Evolutionary conservation across 192 early-diverging fungal genomes (phyloP), one percentile per base, ranked within the genome.

Genomic region (Nowakowskiella sp.): DNA sequence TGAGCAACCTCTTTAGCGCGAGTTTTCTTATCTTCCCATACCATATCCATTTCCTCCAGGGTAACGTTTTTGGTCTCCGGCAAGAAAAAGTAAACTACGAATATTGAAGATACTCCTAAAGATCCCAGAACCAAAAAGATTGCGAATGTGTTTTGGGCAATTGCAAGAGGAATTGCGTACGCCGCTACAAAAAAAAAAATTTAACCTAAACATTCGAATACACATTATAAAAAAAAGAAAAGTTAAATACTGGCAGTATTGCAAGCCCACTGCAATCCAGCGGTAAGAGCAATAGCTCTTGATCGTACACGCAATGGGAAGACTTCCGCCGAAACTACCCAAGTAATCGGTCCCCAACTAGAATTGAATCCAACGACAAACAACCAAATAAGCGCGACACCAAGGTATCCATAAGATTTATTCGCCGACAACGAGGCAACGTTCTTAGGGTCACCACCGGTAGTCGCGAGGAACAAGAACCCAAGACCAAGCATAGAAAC

Each of bases 31-130:
- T n/a, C 49, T 13, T 58, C 59, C 51, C 86, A 94, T 29, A 94
- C 60, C 19, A 80, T 62, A 51, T 92, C 91, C 78, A 94, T 88
- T 48, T 90, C 82, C 60, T 94, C 91, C 42, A 94, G 76, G 26
- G 87, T 77, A 29, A 76, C 70, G 29, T 85, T 83, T 70, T 87
- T 90, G 62, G 90, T 93, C 70, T 92, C 89, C 19, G 87, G 86
- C 53, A 77, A 85, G 61, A 80, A 74, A 51, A 89, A 49, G 67
- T 73, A 86, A 49, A 85, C 70, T n/a, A n/a, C n/a, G n/a, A n/a
- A n/a, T n/a, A n/a, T n/a, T n/a, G n/a, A n/a, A n/a, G n/a, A n/a
- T n/a, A n/a, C n/a, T n/a, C n/a, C n/a, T n/a, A n/a, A n/a, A n/a
- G n/a, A n/a, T n/a, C n/a, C n/a, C n/a, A n/a, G n/a, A n/a, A n/a